A percentile compares a stretch with the other conserved stretches of the same genome.
phyloP scores from a whole-genome alignment of 2,329 filamentous ascomycete species.

The Pseudogymnoascus sp. region DNA sequence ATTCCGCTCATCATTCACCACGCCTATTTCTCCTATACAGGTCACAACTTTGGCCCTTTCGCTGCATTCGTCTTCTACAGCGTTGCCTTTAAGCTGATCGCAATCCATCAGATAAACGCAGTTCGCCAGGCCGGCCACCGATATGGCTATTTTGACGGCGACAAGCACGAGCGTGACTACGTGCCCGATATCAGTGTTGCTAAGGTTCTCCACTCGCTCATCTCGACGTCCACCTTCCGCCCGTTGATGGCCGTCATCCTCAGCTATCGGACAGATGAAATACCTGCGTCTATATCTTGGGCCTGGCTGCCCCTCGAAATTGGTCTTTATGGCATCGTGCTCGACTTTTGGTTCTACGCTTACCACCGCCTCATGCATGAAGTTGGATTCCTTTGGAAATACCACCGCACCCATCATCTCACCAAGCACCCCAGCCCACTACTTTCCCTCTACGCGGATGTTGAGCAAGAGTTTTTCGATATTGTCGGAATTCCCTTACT shows the following conservation, averaged over 20 bases:
- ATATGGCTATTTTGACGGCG: constrained; percentile 29
- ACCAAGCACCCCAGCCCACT: constrained; percentile 29
- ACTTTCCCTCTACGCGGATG: constrained; percentile 28
- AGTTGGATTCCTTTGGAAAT: constrained; percentile 25
- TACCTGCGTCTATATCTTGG: constrained; percentile 14
- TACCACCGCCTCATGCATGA: constrained; percentile 29
- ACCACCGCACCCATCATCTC: constrained; percentile 28
- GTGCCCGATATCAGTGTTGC: constrained; percentile 28
- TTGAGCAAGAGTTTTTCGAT: constrained; percentile 27
- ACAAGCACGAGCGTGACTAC: constrained; percentile 30
- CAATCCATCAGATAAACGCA: constrained; percentile 26
- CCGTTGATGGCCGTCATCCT: constrained; percentile 17
- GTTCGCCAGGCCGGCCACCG: constrained; percentile 28
- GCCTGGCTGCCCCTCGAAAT: constrained; percentile 26
- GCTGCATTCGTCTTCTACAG: constrained; percentile 28
- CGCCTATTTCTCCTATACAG: constrained; percentile 18
- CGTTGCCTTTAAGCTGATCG: constrained; percentile 27
- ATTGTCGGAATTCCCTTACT: constrained; percentile 27
- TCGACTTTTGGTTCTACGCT: constrained; percentile 29
- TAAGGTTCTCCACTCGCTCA: constrained; percentile 22
- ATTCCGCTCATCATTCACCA: constrained; percentile 26
- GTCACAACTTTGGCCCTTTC: constrained; percentile 18
- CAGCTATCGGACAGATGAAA: constrained; percentile 15
- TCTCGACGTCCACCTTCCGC: constrained; percentile 21
- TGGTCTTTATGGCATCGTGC: constrained; percentile 26